A percentile compares a stretch with the other conserved stretches of the same genome.
These are phyloP conservation scores for Conticribra weissflogii DNA, from an alignment of 108 stramenopile genomes.

Conservation along the genomic window DNA sequence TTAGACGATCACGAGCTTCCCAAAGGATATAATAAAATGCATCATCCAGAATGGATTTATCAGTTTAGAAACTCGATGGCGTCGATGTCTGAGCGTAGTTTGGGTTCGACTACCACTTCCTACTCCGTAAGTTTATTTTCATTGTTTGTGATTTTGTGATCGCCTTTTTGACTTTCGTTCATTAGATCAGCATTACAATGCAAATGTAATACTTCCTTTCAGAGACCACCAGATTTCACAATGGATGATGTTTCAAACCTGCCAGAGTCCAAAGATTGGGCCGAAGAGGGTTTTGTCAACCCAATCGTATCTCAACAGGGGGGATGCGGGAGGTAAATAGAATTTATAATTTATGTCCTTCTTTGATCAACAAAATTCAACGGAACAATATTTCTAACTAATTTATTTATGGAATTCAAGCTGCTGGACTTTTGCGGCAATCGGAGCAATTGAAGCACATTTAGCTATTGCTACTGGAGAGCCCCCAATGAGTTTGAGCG, in stretches of 20 bases:
- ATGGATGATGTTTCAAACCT: conserved; percentile 57
- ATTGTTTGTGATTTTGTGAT: neutral
- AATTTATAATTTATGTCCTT: too few species aligned
- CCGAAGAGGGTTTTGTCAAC: conserved; percentile 57
- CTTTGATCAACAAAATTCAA: too few species aligned
- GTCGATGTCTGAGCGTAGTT: conserved; percentile 24
- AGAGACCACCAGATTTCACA: conserved; percentile 40
- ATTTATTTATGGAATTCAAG: too few species aligned
- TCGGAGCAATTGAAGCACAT: conserved; percentile 76
- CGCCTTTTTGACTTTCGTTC: neutral
- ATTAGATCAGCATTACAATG: neutral
- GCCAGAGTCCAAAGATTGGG: conserved; percentile 85
- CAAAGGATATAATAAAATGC: conserved; percentile 58
- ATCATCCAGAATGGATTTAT: conserved; percentile 16
- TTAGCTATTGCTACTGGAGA: conserved; percentile 76
- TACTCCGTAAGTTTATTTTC: conserved; percentile 28
- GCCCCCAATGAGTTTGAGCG: conserved; percentile 56
- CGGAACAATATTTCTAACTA: too few species aligned
- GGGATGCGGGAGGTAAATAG: conserved; percentile 78
- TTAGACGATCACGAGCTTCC: conserved; percentile 54
- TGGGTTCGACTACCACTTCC: conserved; percentile 2
- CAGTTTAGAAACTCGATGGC: conserved; percentile 5
- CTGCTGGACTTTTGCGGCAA: conserved; percentile 89
- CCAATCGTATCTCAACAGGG: conserved; percentile 84
- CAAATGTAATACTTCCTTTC: conserved; percentile 1